Conservation (phyloP, 202 grass and related monocot genomes). For the Carex sylvatica region DNA sequence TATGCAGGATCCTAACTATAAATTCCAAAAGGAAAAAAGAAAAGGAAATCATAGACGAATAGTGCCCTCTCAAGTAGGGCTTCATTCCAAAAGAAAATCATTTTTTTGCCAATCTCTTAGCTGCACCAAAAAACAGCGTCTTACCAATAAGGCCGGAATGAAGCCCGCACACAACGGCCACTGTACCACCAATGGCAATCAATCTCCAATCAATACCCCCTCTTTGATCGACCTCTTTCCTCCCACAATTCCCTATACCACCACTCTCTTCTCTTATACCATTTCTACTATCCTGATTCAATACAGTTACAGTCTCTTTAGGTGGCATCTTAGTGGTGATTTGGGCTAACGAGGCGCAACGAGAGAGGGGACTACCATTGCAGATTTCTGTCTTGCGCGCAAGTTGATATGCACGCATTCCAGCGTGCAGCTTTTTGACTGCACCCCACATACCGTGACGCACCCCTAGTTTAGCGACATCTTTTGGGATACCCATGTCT, state of each 20-base stretch:
- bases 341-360: slow-evolving; percentile 51
- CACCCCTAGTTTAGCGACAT: slow-evolving; percentile 79
- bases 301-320: slow-evolving; percentile 19
- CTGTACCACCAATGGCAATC: slow-evolving; percentile 64
- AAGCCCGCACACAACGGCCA: slow-evolving; percentile 63
- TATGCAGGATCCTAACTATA: not conserved
- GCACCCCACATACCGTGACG: slow-evolving; percentile 98
- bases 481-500: slow-evolving; percentile 97
- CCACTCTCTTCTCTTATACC: not conserved
- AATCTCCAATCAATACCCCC: slow-evolving; percentile 85
- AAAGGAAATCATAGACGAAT: slow-evolving; percentile 1
- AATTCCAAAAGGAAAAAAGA: not conserved
- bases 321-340: slow-evolving; percentile 56
- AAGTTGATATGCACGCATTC: slow-evolving; percentile 79
- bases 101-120: slow-evolving; percentile 61
- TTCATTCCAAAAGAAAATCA: no score
- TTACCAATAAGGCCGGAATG: slow-evolving; percentile 74
- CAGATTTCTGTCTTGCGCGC: slow-evolving; percentile 38
- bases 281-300: slow-evolving; percentile 17
- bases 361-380: slow-evolving; percentile 30
- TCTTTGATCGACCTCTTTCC: slow-evolving; percentile 32
- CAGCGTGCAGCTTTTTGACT: slow-evolving; percentile 84
- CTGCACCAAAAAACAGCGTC: slow-evolving; percentile 56
- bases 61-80: not conserved
- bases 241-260: not conserved